Evolutionary conservation across 2,329 filamentous ascomycete genomes (phyloP).

Genomic region (Furcasterigmium furcatum): DNA sequence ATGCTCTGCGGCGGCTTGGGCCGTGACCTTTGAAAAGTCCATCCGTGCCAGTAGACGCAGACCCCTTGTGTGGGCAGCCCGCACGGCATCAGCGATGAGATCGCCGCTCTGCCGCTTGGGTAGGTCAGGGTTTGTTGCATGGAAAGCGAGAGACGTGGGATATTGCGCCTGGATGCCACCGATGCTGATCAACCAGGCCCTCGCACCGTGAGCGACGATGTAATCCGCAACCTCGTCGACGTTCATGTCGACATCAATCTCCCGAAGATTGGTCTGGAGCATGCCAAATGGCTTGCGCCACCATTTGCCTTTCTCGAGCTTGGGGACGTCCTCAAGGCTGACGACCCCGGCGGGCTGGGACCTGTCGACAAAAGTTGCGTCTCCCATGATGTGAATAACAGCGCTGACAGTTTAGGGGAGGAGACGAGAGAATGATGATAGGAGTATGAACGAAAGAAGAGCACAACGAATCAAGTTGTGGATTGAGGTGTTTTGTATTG

Average conservation of each 20-base stretch:
- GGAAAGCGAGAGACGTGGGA: slow-evolving; percentile 8
- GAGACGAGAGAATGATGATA: too few species aligned
- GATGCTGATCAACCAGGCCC: slow-evolving; percentile 10
- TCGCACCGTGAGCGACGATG: slow-evolving; percentile 7
- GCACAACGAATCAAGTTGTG: too few species aligned
- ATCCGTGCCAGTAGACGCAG: slow-evolving; percentile 11
- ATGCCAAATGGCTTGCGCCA: slow-evolving; percentile 11
- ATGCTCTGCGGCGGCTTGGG: slow-evolving; percentile 6
- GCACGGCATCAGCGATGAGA: slow-evolving; percentile 9
- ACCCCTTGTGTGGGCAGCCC: slow-evolving; percentile 5
- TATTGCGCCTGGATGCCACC: slow-evolving; percentile 13
- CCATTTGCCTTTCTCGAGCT: slow-evolving; percentile 3
- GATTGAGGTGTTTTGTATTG: too few species aligned
- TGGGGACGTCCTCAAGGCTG: too few species aligned
- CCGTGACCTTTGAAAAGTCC: slow-evolving; percentile 13
- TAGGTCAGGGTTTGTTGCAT: slow-evolving; percentile 7
- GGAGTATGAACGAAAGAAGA: too few species aligned
- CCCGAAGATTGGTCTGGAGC: slow-evolving; percentile 12
- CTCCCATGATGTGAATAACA: too few species aligned
- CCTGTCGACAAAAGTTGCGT: too few species aligned
- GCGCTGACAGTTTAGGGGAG: too few species aligned
- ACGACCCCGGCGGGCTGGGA: too few species aligned
- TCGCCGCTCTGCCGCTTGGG: slow-evolving; percentile 8
- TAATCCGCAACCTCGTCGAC: slow-evolving; percentile 7
- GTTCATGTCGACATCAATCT: slow-evolving; percentile 13